These are phyloP conservation scores for Comarum palustre DNA, from an alignment of 306 rosid species.

Conservation along the genomic window DNA sequence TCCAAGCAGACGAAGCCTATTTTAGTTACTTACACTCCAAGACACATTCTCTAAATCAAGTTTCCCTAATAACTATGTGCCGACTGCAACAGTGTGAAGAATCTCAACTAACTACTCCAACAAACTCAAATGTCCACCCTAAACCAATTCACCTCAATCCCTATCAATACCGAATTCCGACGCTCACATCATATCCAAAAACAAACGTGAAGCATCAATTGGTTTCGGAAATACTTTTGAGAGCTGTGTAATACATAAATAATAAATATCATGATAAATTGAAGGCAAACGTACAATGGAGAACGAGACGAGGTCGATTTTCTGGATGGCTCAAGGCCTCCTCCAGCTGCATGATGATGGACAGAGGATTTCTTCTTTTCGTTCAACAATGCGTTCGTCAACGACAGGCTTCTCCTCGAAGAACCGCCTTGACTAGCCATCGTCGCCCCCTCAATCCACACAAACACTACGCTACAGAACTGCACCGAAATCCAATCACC, in stretches of 20 bases:
- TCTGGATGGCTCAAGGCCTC: conserved; percentile 38
- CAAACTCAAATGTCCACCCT: neutral
- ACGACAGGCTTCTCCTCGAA: conserved; percentile 50
- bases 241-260: too few species aligned
- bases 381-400: conserved; percentile 31
- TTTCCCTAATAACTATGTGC: conserved; percentile 8
- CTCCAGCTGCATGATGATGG: conserved; percentile 28
- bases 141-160: neutral
- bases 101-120: neutral
- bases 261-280: neutral
- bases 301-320: conserved; percentile 53
- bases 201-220: too few species aligned
- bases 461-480: conserved; percentile 19
- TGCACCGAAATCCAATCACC: conserved; percentile 14
- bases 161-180: neutral
- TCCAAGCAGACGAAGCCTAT: conserved; percentile 6
- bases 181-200: neutral
- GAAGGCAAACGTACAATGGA: conserved; percentile 42
- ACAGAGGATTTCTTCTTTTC: conserved; percentile 49
- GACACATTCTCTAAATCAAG: conserved; percentile 10
- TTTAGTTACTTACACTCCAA: conserved; percentile 12
- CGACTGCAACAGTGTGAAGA: neutral
- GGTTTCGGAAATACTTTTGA: too few species aligned
- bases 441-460: conserved; percentile 18
- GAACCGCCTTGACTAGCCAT: conserved; percentile 62